These are phyloP conservation scores for Kodamaea fungicola DNA, from an alignment of 1,139 yeast genomes.

Conservation along the genomic window DNA sequence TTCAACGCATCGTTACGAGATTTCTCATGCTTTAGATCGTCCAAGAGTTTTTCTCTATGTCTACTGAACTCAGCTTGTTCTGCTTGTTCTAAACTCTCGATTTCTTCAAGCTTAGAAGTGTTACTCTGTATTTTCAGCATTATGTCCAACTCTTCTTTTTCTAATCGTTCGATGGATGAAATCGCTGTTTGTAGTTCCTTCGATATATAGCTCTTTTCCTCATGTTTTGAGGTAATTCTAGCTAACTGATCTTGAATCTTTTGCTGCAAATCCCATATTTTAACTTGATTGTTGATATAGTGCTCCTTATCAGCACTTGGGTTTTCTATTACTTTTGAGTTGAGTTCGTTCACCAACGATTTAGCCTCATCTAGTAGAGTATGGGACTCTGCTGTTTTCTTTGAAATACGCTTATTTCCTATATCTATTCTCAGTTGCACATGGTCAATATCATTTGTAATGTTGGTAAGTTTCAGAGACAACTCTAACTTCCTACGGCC, in stretches of 20 bases:
- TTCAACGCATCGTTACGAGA: slow-evolving; percentile 23
- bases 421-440: slow-evolving; percentile 38
- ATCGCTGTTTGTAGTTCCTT: slow-evolving; percentile 62
- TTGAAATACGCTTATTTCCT: slow-evolving; percentile 36
- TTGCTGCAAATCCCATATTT: slow-evolving; percentile 39
- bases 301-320: slow-evolving; percentile 16
- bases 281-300: slow-evolving; percentile 27
- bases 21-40: slow-evolving; percentile 22
- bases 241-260: slow-evolving; percentile 35
- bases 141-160: slow-evolving; percentile 34
- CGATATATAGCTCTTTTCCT: slow-evolving; percentile 65
- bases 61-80: slow-evolving; percentile 21
- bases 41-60: slow-evolving; percentile 21
- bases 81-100: slow-evolving; percentile 19
- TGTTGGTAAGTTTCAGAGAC: slow-evolving; percentile 24
- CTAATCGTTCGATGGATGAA: slow-evolving; percentile 52
- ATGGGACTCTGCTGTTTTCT: slow-evolving; percentile 32
- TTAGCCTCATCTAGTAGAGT: slow-evolving; percentile 17
- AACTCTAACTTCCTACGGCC: slow-evolving; percentile 30
- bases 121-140: slow-evolving; percentile 24
- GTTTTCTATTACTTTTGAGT: slow-evolving; percentile 8
- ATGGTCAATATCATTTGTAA: slow-evolving; percentile 36
- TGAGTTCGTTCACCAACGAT: slow-evolving; percentile 8
- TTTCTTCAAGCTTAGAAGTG: slow-evolving; percentile 28
- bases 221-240: slow-evolving; percentile 32